phyloP scores from a whole-genome alignment of 2,329 filamentous ascomycete species.

The Colletotrichum lindemuthianum region DNA sequence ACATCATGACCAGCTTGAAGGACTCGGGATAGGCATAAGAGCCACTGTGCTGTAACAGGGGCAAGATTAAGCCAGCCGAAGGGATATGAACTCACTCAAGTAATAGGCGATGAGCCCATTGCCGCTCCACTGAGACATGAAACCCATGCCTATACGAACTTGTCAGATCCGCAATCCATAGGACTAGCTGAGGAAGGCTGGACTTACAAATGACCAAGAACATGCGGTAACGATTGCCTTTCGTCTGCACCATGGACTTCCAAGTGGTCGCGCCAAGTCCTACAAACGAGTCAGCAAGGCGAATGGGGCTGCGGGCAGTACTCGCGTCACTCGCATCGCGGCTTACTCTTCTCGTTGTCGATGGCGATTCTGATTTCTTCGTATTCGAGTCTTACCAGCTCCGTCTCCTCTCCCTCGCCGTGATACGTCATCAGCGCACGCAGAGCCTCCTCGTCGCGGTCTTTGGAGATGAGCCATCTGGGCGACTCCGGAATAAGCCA shows the following conservation, averaged over 20 bases:
- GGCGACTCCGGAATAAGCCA: conserved; percentile 71
- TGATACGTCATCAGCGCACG: conserved; percentile 66
- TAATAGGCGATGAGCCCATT: conserved; percentile 47
- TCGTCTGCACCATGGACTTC: conserved; percentile 44
- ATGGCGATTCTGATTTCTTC: conserved; percentile 53
- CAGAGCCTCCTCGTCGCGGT: conserved; percentile 61
- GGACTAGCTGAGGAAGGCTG: neutral
- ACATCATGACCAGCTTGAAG: too few species aligned
- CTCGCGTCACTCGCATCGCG: neutral
- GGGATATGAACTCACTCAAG: conserved; percentile 2
- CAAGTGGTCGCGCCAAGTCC: conserved; percentile 40
- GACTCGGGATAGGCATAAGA: too few species aligned
- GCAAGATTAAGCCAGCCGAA: too few species aligned
- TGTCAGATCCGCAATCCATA: neutral
- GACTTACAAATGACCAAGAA: conserved; percentile 46
- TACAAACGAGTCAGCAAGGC: conserved; percentile 1
- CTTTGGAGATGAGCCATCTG: conserved; percentile 68
- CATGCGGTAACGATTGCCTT: conserved; percentile 45
- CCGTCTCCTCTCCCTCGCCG: conserved; percentile 63
- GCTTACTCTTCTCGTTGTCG: conserved; percentile 52
- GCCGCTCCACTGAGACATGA: conserved; percentile 53
- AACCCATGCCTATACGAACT: conserved; percentile 46
- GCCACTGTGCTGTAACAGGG: too few species aligned
- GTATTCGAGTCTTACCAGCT: conserved; percentile 62
- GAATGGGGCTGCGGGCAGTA: too few species aligned